Conservation (phyloP, 306 rosid genomes). For the Prunus padus region DNA sequence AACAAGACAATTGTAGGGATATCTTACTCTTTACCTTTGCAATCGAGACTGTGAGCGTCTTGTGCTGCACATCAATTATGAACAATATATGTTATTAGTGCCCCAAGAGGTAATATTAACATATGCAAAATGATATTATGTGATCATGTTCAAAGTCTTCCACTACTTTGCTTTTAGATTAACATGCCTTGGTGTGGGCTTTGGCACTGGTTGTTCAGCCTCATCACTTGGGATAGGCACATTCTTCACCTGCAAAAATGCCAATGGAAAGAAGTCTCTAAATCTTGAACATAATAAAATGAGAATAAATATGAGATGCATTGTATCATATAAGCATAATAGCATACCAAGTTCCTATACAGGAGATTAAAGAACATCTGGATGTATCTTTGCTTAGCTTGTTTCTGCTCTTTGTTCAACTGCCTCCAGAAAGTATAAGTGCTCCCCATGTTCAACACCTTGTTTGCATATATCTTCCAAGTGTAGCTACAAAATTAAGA, state of each 20-base stretch:
- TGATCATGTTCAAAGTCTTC: neutral
- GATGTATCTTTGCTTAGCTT: conserved; percentile 81
- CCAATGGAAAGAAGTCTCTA: neutral
- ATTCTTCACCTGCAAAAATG: conserved; percentile 57
- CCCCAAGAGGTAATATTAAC: neutral
- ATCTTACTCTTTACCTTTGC: conserved; percentile 49
- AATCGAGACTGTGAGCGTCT: conserved; percentile 60
- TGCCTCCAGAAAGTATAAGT: conserved; percentile 73
- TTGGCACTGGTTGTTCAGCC: conserved; percentile 36
- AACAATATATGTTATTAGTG: neutral
- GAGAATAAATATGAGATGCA: neutral
- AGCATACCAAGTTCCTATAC: conserved; percentile 64
- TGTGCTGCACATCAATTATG: conserved; percentile 42
- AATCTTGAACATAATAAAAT: neutral
- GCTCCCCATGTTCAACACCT: conserved; percentile 75
- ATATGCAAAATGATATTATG: neutral
- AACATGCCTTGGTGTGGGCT: conserved; percentile 45
- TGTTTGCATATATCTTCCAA: conserved; percentile 91
- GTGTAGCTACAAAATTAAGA: conserved; percentile 58
- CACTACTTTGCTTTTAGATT: neutral
- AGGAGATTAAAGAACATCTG: conserved; percentile 75
- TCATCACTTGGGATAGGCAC: conserved; percentile 57
- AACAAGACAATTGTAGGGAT: conserved; percentile 1
- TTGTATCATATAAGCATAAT: neutral
- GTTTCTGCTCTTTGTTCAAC: conserved; percentile 72